Evolutionary conservation across 805 yeast species (phyloP), one percentile per base, ranked within the genome.

Genomic region (Metschnikowia lochheadii): DNA sequence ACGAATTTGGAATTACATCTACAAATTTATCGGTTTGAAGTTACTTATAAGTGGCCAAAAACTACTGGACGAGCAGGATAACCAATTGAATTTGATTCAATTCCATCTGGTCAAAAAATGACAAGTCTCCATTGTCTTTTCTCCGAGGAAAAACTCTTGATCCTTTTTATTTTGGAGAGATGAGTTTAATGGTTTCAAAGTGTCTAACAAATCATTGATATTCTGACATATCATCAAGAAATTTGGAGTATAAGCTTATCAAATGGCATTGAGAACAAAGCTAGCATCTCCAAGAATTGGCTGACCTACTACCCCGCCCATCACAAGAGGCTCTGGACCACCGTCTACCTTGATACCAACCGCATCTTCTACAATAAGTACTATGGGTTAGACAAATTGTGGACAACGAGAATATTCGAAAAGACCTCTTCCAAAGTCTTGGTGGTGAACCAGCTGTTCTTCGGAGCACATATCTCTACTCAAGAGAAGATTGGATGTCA

Each of bases 181-280:
- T 7, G 8, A 23, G 26, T 23, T 23, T 23, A 8, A 23, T 23
- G 26, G 8, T 8, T 23, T 23, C 2, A 6, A 23, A 23, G 26
- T 23, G 26, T 23, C 26, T 7, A 23, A 23, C 8, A 23, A 6
- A 6, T 23, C 8, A 23, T 6, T 23, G 26, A 21, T 21, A 6
- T 6, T 5, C 7, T 21, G 23, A 21, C 23, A 21, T 21, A 83
- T 91, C 46, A 80, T 86, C 54, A 85, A 83, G 65, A 79, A 84
- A 21, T n/a, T 86, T 87, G 91, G 87, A 85, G 40, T 83, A 87
- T 61, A 84, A 82, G 63, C 71, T 87, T 47, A 84, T 85, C 53
- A n/a, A 77, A 77, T 56, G 85, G 89, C 33, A 82, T 75, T 57
- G 90, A 87, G 64, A 83, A 78, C 58, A 91, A 87, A 71, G 70